Conservation (phyloP, 345 rosid species). For the Erodium maritimum region DNA sequence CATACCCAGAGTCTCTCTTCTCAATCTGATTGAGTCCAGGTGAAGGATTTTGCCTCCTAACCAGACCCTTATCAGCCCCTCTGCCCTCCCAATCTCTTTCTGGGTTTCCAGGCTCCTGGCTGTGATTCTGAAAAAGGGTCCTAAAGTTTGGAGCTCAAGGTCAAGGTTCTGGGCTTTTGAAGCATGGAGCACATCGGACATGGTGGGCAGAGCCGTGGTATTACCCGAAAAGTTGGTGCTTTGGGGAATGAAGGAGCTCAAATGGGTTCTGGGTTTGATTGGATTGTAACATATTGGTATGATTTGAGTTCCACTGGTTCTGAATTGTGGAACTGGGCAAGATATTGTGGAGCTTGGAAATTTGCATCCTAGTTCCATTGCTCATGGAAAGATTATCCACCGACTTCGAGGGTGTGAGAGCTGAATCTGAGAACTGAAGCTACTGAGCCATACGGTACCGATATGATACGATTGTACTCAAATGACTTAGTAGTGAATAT, state of each 20-base stretch:
- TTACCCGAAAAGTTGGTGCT: neutral
- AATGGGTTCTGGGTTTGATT: too few species aligned
- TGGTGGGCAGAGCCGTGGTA: conserved; percentile 33
- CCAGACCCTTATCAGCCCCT: conserved; percentile 47
- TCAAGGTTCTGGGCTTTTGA: conserved; percentile 66
- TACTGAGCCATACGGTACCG: too few species aligned
- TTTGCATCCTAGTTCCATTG: neutral
- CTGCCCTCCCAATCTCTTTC: conserved; percentile 63
- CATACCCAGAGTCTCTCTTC: conserved; percentile 60
- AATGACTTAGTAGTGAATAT: too few species aligned
- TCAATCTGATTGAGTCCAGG: conserved; percentile 61
- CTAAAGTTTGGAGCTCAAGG: conserved; percentile 50
- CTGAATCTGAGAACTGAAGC: too few species aligned
- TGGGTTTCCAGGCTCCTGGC: conserved; percentile 47
- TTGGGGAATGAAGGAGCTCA: neutral
- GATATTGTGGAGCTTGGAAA: neutral
- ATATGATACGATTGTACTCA: too few species aligned
- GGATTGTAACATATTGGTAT: too few species aligned
- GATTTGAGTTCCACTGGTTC: too few species aligned
- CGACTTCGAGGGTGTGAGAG: too few species aligned
- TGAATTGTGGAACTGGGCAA: too few species aligned
- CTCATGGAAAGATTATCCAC: too few species aligned
- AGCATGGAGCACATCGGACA: conserved; percentile 54
- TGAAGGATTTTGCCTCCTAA: conserved; percentile 64
- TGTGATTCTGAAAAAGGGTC: conserved; percentile 77